Evolutionary conservation across 163 green algal genomes (phyloP), one percentile per base, ranked within the genome.

Genomic region (Picocystis sp.): DNA sequence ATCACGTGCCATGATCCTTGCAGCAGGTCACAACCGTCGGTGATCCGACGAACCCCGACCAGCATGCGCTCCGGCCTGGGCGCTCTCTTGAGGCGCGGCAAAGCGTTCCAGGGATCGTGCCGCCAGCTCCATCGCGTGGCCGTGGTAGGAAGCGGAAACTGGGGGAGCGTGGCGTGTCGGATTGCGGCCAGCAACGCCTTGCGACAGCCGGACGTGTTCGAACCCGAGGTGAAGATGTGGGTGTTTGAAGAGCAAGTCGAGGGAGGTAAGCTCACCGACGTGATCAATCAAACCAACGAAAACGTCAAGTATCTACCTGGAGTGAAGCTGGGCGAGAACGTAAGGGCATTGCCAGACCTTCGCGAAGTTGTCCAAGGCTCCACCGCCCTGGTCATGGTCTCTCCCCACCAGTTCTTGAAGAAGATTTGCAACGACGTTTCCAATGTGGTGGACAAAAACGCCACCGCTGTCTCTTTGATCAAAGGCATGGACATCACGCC

Each of bases 401-500:
- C 65, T 6, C 80, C 80, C 0, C 80, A 89, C 59, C 78, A 89
- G 66, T 86, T 86, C 55, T 58, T 81, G 24, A 58, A 65, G 48
- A 49, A 47, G 50, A 72, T 81, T 56, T 66, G 62, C 23, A 70
- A 67, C 52, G 43, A 58, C 57, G 42, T 81, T 56, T 22, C 29
- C 1, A 65, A 70, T 5, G 58, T 59, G 34, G 56, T 84, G 17
- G 65, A 75, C 51, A 62, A 58, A 3, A 68, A 67, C 21, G 79
- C 79, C 6, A 61, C 77, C 1, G 79, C 72, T 10, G 68, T 87
- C 52, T 75, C 57, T 12, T 68, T 87, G 41, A 85, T 62, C 52
- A 90, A 87, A 73, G 80, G 80, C 60, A 89, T 86, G 80, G 72
- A 78, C 10, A 77, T 89, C 57, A 62, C 74, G 0, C 41, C 61